Percentiles rank a stretch among this genome's conserved stretches.
phyloP scores from a whole-genome alignment of 2,329 filamentous ascomycete species.

The Amauroascus verrucosus region DNA sequence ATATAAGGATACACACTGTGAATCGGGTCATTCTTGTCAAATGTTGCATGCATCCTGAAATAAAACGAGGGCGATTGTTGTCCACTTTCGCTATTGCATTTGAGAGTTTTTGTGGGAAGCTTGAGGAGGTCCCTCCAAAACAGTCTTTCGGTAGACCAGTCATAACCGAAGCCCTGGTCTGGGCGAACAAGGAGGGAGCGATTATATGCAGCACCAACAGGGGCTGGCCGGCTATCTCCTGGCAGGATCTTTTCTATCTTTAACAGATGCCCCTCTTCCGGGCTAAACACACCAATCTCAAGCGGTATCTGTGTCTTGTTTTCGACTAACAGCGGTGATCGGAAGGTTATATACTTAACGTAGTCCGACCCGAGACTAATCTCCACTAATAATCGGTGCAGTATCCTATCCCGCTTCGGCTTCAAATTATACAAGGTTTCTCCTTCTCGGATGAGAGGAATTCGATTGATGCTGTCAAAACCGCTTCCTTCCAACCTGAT shows the following conservation, averaged over 20 bases:
- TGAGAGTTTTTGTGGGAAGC: constrained; percentile 72
- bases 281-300: constrained; percentile 83
- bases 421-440: constrained; percentile 82
- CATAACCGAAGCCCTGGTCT: constrained; percentile 91
- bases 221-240: constrained; percentile 78
- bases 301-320: constrained; percentile 96
- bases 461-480: constrained; percentile 80
- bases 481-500: constrained; percentile 84
- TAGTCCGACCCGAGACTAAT: constrained; percentile 87
- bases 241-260: constrained; percentile 98
- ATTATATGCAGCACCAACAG: constrained; percentile 77
- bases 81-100: constrained; percentile 75
- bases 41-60: constrained; percentile 86
- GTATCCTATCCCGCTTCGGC: constrained; percentile 71
- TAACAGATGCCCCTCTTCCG: constrained; percentile 73
- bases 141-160: constrained; percentile 80
- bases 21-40: constrained; percentile 71
- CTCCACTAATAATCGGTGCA: constrained; percentile 86
- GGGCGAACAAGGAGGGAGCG: constrained; percentile 81
- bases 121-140: constrained; percentile 90
- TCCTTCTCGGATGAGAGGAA: constrained; percentile 86
- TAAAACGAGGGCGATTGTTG: constrained; percentile 76
- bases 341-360: constrained; percentile 93
- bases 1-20: constrained; percentile 86
- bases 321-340: constrained; percentile 82